Base-by-base conservation (phyloP, 2,329 filamentous ascomycete species). In the Fusarium sp. region DNA sequence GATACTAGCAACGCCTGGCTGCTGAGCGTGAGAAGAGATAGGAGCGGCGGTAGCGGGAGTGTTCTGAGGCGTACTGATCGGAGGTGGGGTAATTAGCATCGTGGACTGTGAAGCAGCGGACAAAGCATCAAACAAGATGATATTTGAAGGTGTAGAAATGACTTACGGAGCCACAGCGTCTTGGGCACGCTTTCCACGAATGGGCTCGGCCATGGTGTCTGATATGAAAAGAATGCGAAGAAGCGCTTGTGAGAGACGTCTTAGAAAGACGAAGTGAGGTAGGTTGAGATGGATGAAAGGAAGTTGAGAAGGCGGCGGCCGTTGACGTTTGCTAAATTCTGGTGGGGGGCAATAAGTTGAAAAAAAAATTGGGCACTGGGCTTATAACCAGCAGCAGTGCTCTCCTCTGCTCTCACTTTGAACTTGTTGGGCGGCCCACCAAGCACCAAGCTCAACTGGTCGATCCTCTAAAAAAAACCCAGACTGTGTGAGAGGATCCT, bases 21-120 rank as follows among this genome's bases (percentile, higher is more conserved):
- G 92, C 81, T 97, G 93, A 70, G 96, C 95, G 79, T 95, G 94
- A 63, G 94, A 98, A 49, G 93, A 96, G 80, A 99, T 98, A 67
- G 95, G 95, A 69, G 96, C 95, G 82, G 94, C 93, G 80, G 88
- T 93, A 68, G 92, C 90, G 69, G 95, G 95, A 53, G 95, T 99
- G 83, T 99, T 99, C 81, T 99, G 95, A 74, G 95, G 95, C 74
- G 95, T 99, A 73, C 95, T 98, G 78, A 67, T 68, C 95, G 77
- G 71, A 71, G 70, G 73, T 73, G 73, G 76, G 74, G 73, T 76
- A 76, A 69, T 76, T 72, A 75, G 73, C 66, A 73, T 72, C 68
- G 61, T 65, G 50, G 57, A 51, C 46, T 47, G 51, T 53, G 56
- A 61, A 52, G 47, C 54, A 36, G 57, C 51, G 63, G 61, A 58